Conservation (phyloP, 2,329 filamentous ascomycete species). For the Colletotrichum sp. region DNA sequence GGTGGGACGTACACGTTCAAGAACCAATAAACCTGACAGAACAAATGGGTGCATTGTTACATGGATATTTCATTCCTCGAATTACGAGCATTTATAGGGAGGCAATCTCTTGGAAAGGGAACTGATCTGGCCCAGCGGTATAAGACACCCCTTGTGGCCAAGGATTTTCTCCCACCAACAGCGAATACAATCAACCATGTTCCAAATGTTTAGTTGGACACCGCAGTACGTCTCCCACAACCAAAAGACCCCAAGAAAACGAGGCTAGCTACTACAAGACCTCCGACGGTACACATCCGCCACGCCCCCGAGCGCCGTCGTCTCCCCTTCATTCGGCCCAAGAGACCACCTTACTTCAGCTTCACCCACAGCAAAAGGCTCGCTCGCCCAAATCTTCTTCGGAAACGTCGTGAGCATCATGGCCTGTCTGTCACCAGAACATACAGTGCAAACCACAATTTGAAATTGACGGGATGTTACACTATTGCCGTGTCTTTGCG, state of each 20-base stretch:
- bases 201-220: accelerated
- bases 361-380: not conserved
- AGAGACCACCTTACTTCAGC: not conserved
- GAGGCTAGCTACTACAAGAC: too few species aligned
- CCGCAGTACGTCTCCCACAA: accelerated
- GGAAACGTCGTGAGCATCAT: not conserved
- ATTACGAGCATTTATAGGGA: too few species aligned
- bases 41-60: too few species aligned
- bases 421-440: not conserved
- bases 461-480: accelerated
- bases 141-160: too few species aligned
- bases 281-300: accelerated
- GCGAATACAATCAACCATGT: accelerated
- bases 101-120: too few species aligned
- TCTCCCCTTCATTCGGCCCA: accelerated
- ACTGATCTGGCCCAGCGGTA: too few species aligned
- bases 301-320: not conserved
- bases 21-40: not conserved
- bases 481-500: not conserved
- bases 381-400: not conserved
- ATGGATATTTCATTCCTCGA: too few species aligned
- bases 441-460: not conserved
- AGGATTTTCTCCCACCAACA: too few species aligned
- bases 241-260: too few species aligned
- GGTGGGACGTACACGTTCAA: too few species aligned